Percentiles rank a stretch among this genome's conserved stretches.
phyloP scores from a whole-genome alignment of 1,284 basidiomycete genomes.

The Tausonia pullulans region DNA sequence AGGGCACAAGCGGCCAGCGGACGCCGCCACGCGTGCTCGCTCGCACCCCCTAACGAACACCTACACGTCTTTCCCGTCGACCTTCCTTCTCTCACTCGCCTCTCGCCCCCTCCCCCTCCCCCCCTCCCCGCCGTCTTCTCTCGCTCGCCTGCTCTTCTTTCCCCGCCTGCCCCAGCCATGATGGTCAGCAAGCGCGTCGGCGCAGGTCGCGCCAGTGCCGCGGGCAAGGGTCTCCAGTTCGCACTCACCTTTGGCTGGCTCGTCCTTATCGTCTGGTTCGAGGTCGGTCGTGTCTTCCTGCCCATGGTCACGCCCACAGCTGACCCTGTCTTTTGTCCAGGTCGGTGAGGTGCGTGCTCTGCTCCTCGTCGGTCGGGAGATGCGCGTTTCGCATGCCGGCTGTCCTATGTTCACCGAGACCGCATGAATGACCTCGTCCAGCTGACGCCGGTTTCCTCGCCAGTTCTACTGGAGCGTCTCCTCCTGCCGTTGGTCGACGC shows the following conservation, averaged over 20 bases:
- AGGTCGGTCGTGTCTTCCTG: conserved; percentile 44
- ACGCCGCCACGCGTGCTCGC: background rate
- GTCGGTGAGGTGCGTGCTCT: conserved; percentile 28
- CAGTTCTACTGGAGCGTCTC: conserved; percentile 35
- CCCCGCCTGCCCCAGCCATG: background rate
- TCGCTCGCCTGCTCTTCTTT: background rate
- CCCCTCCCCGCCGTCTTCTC: background rate
- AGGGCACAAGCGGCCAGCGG: background rate
- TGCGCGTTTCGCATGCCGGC: background rate
- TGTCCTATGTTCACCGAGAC: background rate
- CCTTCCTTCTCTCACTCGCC: background rate
- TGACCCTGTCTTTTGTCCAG: conserved; percentile 15
- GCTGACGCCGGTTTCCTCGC: background rate
- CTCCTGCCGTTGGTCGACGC: conserved; percentile 27
- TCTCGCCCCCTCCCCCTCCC: background rate
- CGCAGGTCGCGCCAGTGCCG: background rate
- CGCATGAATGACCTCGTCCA: background rate
- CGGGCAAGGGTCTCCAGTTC: background rate
- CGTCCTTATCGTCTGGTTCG: conserved; percentile 56
- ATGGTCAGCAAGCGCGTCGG: background rate
- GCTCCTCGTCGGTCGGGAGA: background rate
- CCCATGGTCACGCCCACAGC: conserved; percentile 38
- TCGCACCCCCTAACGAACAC: background rate
- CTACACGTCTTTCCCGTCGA: background rate
- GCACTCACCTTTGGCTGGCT: conserved; percentile 48